Base-by-base conservation (phyloP, 176 grass and related monocot species). In the Themeda triandra region DNA sequence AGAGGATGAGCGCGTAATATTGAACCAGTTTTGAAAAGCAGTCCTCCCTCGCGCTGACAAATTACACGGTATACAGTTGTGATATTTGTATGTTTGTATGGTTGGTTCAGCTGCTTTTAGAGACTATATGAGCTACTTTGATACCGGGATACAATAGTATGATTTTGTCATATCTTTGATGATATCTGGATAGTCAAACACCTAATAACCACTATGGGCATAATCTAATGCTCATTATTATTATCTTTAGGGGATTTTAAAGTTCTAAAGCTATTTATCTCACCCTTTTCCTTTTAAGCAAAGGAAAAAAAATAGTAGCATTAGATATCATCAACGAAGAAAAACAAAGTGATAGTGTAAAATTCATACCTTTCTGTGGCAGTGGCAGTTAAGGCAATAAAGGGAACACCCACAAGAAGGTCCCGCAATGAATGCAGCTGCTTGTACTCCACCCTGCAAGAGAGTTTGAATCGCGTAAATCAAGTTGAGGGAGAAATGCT, bases 301-400 rank as follows among this genome's bases (percentile, higher is more conserved):
- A 28, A 83, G 32, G 8, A 41, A 36, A 13, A 66, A 10, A 65
- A 3, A 30, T 18, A 78, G 27, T 53, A 71, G 13, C 32, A 71
- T 65, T 54, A 27, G 32, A 76, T 37, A 88, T 53, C 31, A 78
- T 65, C 32, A 49, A 49, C n/a, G n/a, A 82, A 77, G 44, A 40
- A 24, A 28, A 83, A 69, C 0, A 76, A 76, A 73, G 59, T 77
- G 32, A 69, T 63, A 79, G 70, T 45, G 67, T 30, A 73, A 71
- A 44, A 88, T 76, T 10, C 40, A 71, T 95, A 95, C 96, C 92
- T 93, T 76, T 87, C 83, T 51, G 96, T 95, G 73, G 96, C 93
- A 32, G 96, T 98, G 39, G 96, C 96, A 76, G 96, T 98, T 85
- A 98, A 90, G 49, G 96, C 96, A 84, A 95, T 80, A 75, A 98